Base-by-base conservation (phyloP, 495 filamentous ascomycete species). In the Penicillium coffeae region DNA sequence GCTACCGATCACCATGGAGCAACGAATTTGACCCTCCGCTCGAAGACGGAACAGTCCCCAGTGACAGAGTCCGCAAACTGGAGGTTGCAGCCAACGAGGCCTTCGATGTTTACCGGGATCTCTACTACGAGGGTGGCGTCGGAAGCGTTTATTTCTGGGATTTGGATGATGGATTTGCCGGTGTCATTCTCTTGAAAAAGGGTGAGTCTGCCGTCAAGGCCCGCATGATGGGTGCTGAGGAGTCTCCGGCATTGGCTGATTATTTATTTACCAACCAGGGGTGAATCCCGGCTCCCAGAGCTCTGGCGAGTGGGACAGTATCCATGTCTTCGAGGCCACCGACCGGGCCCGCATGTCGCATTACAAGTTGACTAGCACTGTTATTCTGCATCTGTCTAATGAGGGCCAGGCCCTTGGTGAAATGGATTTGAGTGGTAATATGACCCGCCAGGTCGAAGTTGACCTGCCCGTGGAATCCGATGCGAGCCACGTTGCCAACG, bases 81-180 rank as follows among this genome's bases (percentile, higher is more conserved):
- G 93, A 98, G 76, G 71, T 96, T 50, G 83, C 81, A 38, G 90
- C 91, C 35, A 96, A 96, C 55, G 91, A 96, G 69, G 92, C 89
- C 15, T 94, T 99, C 66, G 93, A 99, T 71, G 81, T 97, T 47
- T 99, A 99, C 68, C 78, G 93, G 42, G 93, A 97, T 64, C 73
- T 99, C 69, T 98, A 99, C 70, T 99, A 96, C 59, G 93, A 97
- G 72, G 94, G 93, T 9, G 93, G 93, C 9, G 87, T 96, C 18
- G 87, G 84, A 34, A 93, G 87, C 55, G 94, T 96, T 8, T 99
- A 99, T 70, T 88, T 99, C 52, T 99, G 93, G 93, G 94, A 96
- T 66, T 68, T 97, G 71, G 94, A 99, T 60, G 93, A 97, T 69
- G 94, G 93, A 21, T 99, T 99, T 69, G 94, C 93, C 0, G 93